Evolutionary conservation across 768 basidiomycete genomes (phyloP), one percentile per base, ranked within the genome.

Genomic region (Tricholoma bakamatsutake): DNA sequence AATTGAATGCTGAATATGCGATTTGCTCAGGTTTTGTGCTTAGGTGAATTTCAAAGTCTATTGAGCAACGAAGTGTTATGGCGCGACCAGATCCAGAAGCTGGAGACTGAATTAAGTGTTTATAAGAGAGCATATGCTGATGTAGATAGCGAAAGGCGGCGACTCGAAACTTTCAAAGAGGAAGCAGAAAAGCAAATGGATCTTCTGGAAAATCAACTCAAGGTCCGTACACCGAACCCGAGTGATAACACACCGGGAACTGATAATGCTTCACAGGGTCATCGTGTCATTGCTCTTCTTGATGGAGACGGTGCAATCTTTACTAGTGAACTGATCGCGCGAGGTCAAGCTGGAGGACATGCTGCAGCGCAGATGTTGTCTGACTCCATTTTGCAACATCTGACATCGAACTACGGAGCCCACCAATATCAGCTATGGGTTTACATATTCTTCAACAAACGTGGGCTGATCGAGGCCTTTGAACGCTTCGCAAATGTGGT

Each of bases 261-360:
- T 27, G 47, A 51, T 51, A 15, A 52, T 45, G 21, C 42, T 31
- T 55, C n/a, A 48, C 56, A 80, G 77, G 77, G 74, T n/a, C 69
- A 74, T 56, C 72, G 77, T 50, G 66, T 78, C 37, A 62, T 76
- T n/a, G 63, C 79, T 69, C 73, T 88, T 46, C 69, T 88, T 56
- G 86, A 88, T 56, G 87, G 87, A 33, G 86, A 88, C 60, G 80
- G 79, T 21, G 68, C 79, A 6, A 86, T 87, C 54, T 88, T 88
- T 61, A 69, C 75, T 7, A 63, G 69, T 13, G 75, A 82, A 37
- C 69, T 85, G 24, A 77, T 87, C 46, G 60, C 69, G 12, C 76
- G 76, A 58, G 86, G 85, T 12, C 77, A 78, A 57, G 69, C 72
- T 18, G 86, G 86, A 28, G 86, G 86, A 28, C 76, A 78, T 56